Evolutionary conservation across 768 basidiomycete genomes (phyloP), one percentile per base, ranked within the genome.

Genomic region (Termitomyces bulborhizus): DNA sequence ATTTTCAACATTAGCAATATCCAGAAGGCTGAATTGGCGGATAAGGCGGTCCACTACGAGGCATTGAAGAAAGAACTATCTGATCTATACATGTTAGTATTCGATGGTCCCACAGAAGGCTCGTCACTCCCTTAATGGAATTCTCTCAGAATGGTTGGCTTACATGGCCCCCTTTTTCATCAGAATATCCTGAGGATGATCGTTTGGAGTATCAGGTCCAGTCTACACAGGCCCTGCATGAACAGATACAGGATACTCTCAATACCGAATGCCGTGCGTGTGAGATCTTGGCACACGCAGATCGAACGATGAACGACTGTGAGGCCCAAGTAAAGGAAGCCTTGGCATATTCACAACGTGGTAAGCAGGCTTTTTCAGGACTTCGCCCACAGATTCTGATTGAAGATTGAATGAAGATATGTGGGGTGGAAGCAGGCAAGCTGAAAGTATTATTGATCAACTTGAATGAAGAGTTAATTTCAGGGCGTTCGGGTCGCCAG

Each of bases 171-270:
- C 15, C 15, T 13, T 45, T 21, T 49, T 45, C 34, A 53, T 27
- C 52, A 74, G 77, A 69, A 18, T 79, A 74, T 56, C 76, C 76
- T 32, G 76, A 76, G 56, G 76, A 77, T 44, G 76, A 77, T 57
- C 65, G 62, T 24, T 65, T 77, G n/a, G 74, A 77, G 60, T 66
- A 73, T 44, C 64, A 73, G 39, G 60, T 76, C 16, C 59, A 65
- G 16, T 63, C 61, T 27, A 71, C 71, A 0, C 66, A 72, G 31
- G 61, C 51, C 26, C 57, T 62, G 9, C 68, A 76, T 57, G 69
- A 73, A 40, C 58, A 71, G 55, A 63, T 73, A 16, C 75, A 76
- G 53, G 62, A 58, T 21, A 58, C 56, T 4, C 54, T 77, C 6
- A 74, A 74, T 44, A 56, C 62, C n/a, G 74, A 77, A 63, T 73